A percentile compares a stretch with the other conserved stretches of the same genome.
These are phyloP conservation scores for Suillus spraguei DNA, from an alignment of 768 basidiomycete species.

Conservation along the genomic window DNA sequence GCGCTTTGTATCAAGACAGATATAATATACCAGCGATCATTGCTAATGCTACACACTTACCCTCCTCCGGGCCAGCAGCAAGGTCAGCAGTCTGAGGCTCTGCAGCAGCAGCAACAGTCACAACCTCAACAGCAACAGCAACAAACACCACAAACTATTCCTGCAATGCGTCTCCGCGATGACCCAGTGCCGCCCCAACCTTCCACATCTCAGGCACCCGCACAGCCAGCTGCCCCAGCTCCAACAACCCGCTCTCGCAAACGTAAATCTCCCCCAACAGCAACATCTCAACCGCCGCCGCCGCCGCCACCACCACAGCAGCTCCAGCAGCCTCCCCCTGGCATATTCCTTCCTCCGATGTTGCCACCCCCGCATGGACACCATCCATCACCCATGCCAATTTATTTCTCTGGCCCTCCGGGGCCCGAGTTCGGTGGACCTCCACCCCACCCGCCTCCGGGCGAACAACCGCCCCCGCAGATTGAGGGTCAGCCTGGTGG, in stretches of 20 bases:
- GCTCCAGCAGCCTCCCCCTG: slow-evolving; percentile 16
- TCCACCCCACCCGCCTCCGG: slow-evolving; percentile 25
- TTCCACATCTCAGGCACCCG: slow-evolving; percentile 19
- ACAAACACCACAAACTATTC: slow-evolving; percentile 18
- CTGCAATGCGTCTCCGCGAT: slow-evolving; percentile 64
- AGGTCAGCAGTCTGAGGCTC: slow-evolving; percentile 15
- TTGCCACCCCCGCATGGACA: slow-evolving; percentile 28
- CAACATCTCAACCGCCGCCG: slow-evolving; percentile 20
- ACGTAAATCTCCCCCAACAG: slow-evolving; percentile 65
- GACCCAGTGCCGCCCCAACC: slow-evolving; percentile 38
- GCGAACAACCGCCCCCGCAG: slow-evolving; percentile 30
- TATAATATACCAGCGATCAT: slow-evolving; percentile 4
- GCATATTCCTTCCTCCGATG: slow-evolving; percentile 10
- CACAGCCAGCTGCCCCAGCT: slow-evolving; percentile 14
- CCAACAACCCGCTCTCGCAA: slow-evolving; percentile 49
- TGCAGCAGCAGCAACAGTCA: slow-evolving; percentile 33
- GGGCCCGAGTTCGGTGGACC: slow-evolving; percentile 34
- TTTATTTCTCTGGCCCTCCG: slow-evolving; percentile 20
- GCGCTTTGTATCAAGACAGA: background rate
- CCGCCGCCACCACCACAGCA: slow-evolving; percentile 21
- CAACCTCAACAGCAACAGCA: slow-evolving; percentile 21
- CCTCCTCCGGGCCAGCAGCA: slow-evolving; percentile 6
- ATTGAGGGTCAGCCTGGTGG: slow-evolving; percentile 26
- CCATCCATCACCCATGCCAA: slow-evolving; percentile 36
- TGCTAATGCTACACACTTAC: slow-evolving; percentile 8